phyloP scores from a whole-genome alignment of 305 asterid species.

The Nicotiana rustica region DNA sequence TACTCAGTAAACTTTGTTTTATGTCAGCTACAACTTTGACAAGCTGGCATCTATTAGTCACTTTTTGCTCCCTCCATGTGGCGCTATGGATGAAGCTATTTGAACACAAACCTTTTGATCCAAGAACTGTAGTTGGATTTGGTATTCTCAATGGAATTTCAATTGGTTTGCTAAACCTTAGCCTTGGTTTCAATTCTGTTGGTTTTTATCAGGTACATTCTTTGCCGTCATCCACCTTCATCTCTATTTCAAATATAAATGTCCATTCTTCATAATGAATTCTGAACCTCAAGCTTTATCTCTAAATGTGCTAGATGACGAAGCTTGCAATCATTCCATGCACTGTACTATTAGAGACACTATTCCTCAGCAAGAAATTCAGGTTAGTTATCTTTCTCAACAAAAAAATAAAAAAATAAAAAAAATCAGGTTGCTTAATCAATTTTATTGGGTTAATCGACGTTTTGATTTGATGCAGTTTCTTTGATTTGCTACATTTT shows the following conservation, averaged over 20 bases:
- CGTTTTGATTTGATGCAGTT: constrained; percentile 19
- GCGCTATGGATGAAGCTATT: constrained; percentile 72
- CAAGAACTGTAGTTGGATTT: constrained; percentile 53
- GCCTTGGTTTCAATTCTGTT: constrained; percentile 95
- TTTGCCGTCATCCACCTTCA: constrained; percentile 34
- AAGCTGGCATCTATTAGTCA: constrained; percentile 92
- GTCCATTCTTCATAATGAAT: not conserved
- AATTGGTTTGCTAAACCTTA: constrained; percentile 79
- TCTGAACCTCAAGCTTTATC: constrained; percentile 31
- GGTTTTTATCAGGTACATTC: constrained; percentile 87
- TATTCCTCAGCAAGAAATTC: constrained; percentile 83
- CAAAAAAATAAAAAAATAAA: constrained; percentile 31
- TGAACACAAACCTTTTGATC: constrained; percentile 83
- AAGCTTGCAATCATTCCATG: constrained; percentile 95
- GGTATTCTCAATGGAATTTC: constrained; percentile 64
- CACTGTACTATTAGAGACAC: constrained; percentile 82
- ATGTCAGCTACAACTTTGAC: constrained; percentile 70
- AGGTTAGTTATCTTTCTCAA: constrained; percentile 54
- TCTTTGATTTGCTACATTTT: not conserved
- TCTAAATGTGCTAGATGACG: constrained; percentile 63
- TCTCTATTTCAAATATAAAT: constrained; percentile 23
- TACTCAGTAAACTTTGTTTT: constrained; percentile 18
- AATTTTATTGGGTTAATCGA: constrained; percentile 1
- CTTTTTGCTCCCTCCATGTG: constrained; percentile 59
- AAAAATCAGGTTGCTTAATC: constrained; percentile 67